Percentiles rank a stretch among this genome's conserved stretches.
These are phyloP conservation scores for Sclerotinia spermophila DNA, from an alignment of 2,329 filamentous ascomycete genomes.

Conservation along the genomic window DNA sequence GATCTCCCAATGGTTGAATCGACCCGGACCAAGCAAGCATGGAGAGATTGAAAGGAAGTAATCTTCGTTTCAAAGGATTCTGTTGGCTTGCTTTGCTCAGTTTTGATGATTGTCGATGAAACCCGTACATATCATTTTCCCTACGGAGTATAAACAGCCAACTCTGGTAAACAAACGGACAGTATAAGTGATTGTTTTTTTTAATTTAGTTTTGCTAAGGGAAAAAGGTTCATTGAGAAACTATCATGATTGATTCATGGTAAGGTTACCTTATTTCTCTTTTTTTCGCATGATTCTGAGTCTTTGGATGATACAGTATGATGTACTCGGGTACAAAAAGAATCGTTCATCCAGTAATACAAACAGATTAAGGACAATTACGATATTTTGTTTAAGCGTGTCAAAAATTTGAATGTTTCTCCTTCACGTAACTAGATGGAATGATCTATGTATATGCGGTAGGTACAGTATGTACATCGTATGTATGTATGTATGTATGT, in stretches of 20 bases:
- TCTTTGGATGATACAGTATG: neutral
- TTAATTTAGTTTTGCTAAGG: neutral
- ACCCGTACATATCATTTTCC: neutral
- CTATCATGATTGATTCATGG: neutral
- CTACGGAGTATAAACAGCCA: neutral
- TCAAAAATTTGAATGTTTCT: neutral
- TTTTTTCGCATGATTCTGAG: neutral
- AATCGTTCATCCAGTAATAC: neutral
- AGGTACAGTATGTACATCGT: neutral
- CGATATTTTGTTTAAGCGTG: neutral
- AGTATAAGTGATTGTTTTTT: too few species aligned
- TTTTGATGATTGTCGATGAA: neutral
- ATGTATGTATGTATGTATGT: neutral
- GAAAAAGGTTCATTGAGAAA: neutral
- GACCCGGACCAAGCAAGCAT: slow-evolving; percentile 5
- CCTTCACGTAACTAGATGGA: neutral
- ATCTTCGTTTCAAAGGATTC: slow-evolving; percentile 8
- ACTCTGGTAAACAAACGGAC: neutral
- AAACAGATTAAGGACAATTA: neutral
- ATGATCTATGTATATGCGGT: neutral
- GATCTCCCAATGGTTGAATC: neutral
- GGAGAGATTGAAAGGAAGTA: slow-evolving; percentile 7
- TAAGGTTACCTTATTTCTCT: neutral
- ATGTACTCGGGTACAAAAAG: neutral
- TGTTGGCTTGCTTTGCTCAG: neutral